Evolutionary conservation across 2,329 filamentous ascomycete species (phyloP), one percentile per base, ranked within the genome.

Genomic region (Madurella fahalii): DNA sequence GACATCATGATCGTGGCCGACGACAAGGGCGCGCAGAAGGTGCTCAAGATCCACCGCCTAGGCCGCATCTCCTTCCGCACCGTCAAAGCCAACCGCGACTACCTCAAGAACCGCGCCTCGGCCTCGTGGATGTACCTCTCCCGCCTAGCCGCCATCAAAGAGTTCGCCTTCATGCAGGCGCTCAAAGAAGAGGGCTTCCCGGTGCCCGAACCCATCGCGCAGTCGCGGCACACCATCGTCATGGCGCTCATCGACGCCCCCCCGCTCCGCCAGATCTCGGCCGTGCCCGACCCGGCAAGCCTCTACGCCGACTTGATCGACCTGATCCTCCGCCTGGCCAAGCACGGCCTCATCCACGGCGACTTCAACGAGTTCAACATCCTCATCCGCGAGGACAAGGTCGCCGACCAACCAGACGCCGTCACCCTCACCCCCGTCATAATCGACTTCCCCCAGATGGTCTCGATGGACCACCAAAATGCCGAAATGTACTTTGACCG

Each of bases 341-440:
- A 84, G 58, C 85, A 92, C 63, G 94, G 94, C 7, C 76, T 99
- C 46, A 99, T 99, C 58, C 94, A 99, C 68, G 94, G 94, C 58
- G 94, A 99, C 69, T 99, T 95, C 76, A 99, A 99, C 75, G 95
- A 99, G 71, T 99, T 99, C 79, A 99, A 99, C 70, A 93, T 99
- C 60, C 77, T 99, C 34, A 85, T 99, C 69, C 90, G 94, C 68
- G 93, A 97, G 69, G 83, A 78, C 52, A 75, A 68, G 49, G 45
- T 58, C 45, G 42, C 68, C 47, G 31, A 61, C 46, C 15, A 57
- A 16, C 40, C 32, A 0, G 53, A 58, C 9, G 57, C 54, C 15
- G 40, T 88, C 51, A 78, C 71, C 34, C 75, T 95, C 25, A 84
- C 83, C 7, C 94, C 94, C 1, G 83, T 96, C 51, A 75, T 99